phyloP scores from a whole-genome alignment of 2,329 filamentous ascomycete genomes.

The Metarhizium guizhouense region DNA sequence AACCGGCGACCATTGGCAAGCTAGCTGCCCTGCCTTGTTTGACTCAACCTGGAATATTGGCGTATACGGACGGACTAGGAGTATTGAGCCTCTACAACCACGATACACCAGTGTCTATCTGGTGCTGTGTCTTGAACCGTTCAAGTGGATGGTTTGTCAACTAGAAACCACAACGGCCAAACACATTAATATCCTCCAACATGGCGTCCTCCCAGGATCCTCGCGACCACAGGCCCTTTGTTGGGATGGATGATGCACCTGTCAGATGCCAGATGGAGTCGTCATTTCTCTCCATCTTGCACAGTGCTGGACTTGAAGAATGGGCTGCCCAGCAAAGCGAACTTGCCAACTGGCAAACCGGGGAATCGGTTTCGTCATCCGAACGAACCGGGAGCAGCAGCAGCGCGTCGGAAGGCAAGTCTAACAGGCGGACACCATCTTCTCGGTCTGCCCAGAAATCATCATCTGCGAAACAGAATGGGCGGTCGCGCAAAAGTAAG shows the following conservation, averaged over 20 bases:
- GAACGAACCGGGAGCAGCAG: neutral
- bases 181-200: neutral
- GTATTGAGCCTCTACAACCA: neutral
- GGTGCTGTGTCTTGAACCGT: no score
- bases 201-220: neutral
- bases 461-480: neutral
- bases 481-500: neutral
- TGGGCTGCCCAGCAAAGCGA: slow-evolving; percentile 6
- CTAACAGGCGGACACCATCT: neutral
- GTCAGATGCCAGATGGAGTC: slow-evolving; percentile 9
- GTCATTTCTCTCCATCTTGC: slow-evolving; percentile 7
- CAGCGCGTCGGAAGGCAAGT: neutral
- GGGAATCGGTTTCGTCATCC: neutral
- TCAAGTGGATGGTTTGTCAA: no score
- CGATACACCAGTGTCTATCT: neutral
- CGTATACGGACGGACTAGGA: neutral
- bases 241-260: slow-evolving; percentile 5
- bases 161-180: neutral
- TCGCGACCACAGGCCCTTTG: slow-evolving; percentile 1
- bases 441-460: neutral
- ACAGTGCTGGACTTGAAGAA: slow-evolving; percentile 8
- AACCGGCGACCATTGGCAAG: neutral
- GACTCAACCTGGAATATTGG: neutral
- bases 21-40: neutral
- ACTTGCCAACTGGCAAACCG: neutral